Evolutionary conservation across 495 filamentous ascomycete species (phyloP), one percentile per base, ranked within the genome.

Genomic region (Penicillium turbatum): DNA sequence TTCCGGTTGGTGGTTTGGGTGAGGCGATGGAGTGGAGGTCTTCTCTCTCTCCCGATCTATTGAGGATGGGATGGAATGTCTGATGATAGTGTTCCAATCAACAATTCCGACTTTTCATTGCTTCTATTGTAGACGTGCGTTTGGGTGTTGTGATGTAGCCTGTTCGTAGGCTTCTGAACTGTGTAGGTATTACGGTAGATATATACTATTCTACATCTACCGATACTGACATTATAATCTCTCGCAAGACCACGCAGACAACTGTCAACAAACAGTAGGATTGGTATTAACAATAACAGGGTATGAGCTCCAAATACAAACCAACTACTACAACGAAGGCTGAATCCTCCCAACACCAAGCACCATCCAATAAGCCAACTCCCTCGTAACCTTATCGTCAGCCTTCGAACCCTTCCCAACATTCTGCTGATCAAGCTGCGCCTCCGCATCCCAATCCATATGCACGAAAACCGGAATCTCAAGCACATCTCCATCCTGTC

Each of bases 301-400:
- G 13, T 26, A 37, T 29, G 24, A 29, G 27, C 24, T n/a, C n/a
- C n/a, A n/a, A 52, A 40, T 29, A 36, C 24, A 51, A 31, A 42
- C 35, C 54, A 53, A 32, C 16, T 29, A 46, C 35, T 58, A 64
- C 53, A 66, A 48, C 17, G 44, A 51, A 35, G 56, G 32, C 51
- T 62, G 49, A 37, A 97, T 89, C 65, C 83, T 85, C 27, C 93
- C 93, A 38, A 96, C 79, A 6, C 92, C 92, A 40, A 97, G 73
- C 26, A 95, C 92, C 78, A 86, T 86, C 92, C 93, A 97, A 78
- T 95, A 97, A 54, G 89, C 90, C 74, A 96, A 71, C 69, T 97
- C 91, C 59, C 86, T 83, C 69, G 81, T 86, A 61, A 75, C 67
- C 47, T 63, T 42, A 12, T 67, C 67, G 53, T 75, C 72, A 11